These are phyloP conservation scores for Phaeosphaeria sp. DNA, from an alignment of 2,329 filamentous ascomycete species.

Conservation along the genomic window DNA sequence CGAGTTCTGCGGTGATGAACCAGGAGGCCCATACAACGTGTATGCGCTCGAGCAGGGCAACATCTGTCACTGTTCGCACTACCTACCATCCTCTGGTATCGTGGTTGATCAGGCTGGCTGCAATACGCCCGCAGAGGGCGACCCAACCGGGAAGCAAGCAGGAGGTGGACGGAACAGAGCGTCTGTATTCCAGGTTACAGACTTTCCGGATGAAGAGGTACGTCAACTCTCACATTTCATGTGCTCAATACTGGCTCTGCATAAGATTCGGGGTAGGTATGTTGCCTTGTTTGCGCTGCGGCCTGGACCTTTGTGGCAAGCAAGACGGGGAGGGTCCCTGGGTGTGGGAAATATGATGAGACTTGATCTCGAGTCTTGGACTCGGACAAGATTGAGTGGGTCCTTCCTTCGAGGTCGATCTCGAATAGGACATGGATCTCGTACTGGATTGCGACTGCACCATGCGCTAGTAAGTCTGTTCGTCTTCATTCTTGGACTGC, in stretches of 20 bases:
- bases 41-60: conserved; percentile 1
- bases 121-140: not conserved
- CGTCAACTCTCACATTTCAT: not conserved
- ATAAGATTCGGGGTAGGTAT: not conserved
- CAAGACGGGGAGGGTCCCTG: conserved; percentile 2
- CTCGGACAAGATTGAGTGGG: not conserved
- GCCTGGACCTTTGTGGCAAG: not conserved
- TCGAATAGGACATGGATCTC: not conserved
- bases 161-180: not conserved
- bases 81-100: not conserved
- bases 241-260: conserved; percentile 3
- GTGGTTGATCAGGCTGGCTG: not conserved
- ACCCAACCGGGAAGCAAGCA: not conserved
- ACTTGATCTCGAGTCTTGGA: not conserved
- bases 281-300: conserved; percentile 1
- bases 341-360: not conserved
- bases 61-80: not conserved
- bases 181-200: not conserved
- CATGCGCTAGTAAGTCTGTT: not conserved
- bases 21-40: not conserved
- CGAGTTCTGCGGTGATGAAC: not conserved
- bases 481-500: not conserved
- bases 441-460: not conserved
- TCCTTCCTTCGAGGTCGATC: not conserved
- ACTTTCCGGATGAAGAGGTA: not conserved